Evolutionary conservation across 78 protist genomes (phyloP).

Genomic region (slime mould (Dictyostelium discoideum)): DNA sequence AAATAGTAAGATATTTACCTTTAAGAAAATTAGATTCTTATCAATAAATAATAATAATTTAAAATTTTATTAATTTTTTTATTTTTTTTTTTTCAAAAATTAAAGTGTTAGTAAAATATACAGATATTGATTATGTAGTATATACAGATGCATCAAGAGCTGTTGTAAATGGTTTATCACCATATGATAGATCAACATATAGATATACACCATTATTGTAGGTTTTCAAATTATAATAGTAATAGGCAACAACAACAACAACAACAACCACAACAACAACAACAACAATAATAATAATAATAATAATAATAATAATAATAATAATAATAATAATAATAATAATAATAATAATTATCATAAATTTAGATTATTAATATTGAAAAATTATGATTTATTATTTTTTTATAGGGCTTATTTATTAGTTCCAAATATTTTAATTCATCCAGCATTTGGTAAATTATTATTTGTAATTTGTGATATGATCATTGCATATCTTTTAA

Average conservation of each 20-base stretch:
- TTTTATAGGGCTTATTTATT: constrained; percentile 79
- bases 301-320: too few relatives aligned
- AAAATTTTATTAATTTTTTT: not conserved
- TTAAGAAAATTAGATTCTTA: not conserved
- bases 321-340: too few relatives aligned
- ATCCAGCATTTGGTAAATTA: constrained; percentile 91
- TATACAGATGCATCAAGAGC: constrained; percentile 94
- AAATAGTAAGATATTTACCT: constrained; percentile 23
- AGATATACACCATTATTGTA: constrained; percentile 96
- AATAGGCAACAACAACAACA: not conserved
- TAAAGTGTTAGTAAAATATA: constrained; percentile 92
- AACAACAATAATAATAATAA: not conserved
- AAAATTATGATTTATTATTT: not conserved
- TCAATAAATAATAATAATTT: not conserved
- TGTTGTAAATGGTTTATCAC: constrained; percentile 90
- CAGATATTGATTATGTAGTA: constrained; percentile 97
- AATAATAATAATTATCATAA: not conserved
- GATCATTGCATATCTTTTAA: constrained; percentile 77
- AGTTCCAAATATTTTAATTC: constrained; percentile 88
- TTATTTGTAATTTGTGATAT: constrained; percentile 91
- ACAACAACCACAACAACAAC: not conserved
- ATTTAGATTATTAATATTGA: too few relatives aligned
- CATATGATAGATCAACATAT: constrained; percentile 94
- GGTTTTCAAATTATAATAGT: not conserved
- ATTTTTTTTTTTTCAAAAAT: not conserved